Evolutionary conservation across 2,329 filamentous ascomycete genomes (phyloP), one percentile per base, ranked within the genome.

Genomic region (Canariomyces notabilis): DNA sequence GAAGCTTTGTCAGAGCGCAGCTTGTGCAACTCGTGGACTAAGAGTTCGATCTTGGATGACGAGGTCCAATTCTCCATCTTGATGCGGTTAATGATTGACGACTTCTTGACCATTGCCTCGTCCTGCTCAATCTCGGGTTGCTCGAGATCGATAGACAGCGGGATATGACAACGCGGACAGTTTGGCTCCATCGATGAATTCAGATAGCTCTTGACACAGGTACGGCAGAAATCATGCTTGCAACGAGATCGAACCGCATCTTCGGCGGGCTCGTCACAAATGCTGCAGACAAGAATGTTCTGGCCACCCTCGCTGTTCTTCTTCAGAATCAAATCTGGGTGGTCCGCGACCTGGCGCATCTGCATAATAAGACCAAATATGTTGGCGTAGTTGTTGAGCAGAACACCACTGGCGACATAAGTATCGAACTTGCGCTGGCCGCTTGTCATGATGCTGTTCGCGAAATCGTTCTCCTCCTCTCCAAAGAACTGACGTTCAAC

Each of bases 291-390:
- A 29, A 95, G 72, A 11, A 95, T 76, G 54, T 97, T 96, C 65
- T 95, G 89, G 2, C 90, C 90, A 43, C 87, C 87, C 56, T 89
- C 82, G 2, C 77, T 79, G 52, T 91, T 80, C 69, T 93, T 96
- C 71, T 91, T 94, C 51, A 97, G 69, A 39, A 98, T 86, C 29
- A 98, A 69, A 67, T 98, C 93, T 0, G 93, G 93, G 62, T 98
- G 93, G 56, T 98, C 93, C 6, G 93, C 89, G 20, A 96, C 88
- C 69, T 98, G 93, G 45, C 93, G 85, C 91, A 98, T 97, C 66
- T 95, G 90, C 89, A 97, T 97, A 61, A 98, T 96, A 45, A 98
- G 77, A 61, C 90, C 91, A 60, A 98, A 98, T 55, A 98, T 97
- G 64, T 98, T 98, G 70, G 93, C 93, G 58, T 97, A 97, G 63